Evolutionary conservation across 768 basidiomycete species (phyloP), one percentile per base, ranked within the genome.

Genomic region (Tephrocybe sp.): DNA sequence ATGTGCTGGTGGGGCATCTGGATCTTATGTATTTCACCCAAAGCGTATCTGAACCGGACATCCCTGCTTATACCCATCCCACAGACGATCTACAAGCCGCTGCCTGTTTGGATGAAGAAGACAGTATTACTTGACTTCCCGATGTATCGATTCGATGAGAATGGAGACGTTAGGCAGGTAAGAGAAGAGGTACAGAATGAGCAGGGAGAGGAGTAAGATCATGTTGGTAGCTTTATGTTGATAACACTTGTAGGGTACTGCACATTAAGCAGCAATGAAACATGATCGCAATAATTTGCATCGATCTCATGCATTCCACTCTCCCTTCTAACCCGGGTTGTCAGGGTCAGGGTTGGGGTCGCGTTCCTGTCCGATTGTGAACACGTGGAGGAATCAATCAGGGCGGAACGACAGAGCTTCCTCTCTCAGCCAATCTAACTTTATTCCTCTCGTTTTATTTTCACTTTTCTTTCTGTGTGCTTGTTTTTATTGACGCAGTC

Each of bases 1-100:
- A 62, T 82, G 51, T 83, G 80, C 58, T 84, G 82, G 81, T 84
- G 81, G 81, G 84, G 83, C 2, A 80, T 83, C 15, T 85, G 81
- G 81, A 76, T 76, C 32, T 67, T 82, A 3, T 76, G 74, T 55
- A 70, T 87, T 3, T 82, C 85, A 4, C 84, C 85, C 0, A 74
- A 81, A 62, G 62, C 62, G 4, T 86, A 87, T 61, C 73, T 85
- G 26, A 59, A 67, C 17, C 63, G 68, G 43, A 88, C 85, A 2
- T 84, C 82, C 2, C 78, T 87, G 54, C 62, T 87, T 36, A 66
- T 86, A 26, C 85, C 85, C 2, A 53, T 87, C 17, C 85, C 84
- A 0, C 84, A 80, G 0, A 45, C 62, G 0, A 5, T 87, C 1
- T 88, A 88, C 59, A 64, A 65, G 17, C 72, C 64, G 3, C 55